Conservation (phyloP, 2,329 filamentous ascomycete species). For the Aspergillus fumigatus region DNA sequence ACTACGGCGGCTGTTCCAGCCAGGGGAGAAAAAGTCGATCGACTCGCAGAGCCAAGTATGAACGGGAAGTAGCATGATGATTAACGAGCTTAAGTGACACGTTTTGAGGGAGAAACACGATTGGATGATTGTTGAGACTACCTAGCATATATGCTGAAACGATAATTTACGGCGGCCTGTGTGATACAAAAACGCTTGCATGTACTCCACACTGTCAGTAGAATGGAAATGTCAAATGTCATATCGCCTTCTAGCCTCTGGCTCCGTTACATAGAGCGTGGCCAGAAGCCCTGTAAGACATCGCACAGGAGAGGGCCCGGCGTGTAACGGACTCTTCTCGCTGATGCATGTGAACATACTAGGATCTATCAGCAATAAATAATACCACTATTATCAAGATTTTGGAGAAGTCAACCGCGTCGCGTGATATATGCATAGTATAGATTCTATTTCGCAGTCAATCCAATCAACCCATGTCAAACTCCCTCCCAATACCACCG, state of each 20-base stretch:
- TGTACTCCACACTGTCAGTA: neutral
- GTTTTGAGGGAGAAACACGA: neutral
- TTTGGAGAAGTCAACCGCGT: neutral
- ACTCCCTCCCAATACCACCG: neutral
- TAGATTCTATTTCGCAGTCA: neutral
- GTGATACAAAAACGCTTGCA: neutral
- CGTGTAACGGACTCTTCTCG: neutral
- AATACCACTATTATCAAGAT: neutral
- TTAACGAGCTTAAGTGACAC: neutral
- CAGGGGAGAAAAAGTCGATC: constrained; percentile 55
- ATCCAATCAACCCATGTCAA: neutral
- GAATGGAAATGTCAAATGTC: neutral
- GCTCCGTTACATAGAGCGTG: neutral
- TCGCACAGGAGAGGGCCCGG: neutral
- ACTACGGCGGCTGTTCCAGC: constrained; percentile 48
- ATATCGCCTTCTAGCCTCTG: neutral
- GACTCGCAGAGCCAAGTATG: constrained; percentile 1
- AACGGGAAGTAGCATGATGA: constrained; percentile 1
- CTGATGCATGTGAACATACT: neutral
- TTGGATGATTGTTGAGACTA: neutral
- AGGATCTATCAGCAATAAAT: neutral
- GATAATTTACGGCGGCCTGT: neutral
- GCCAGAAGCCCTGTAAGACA: too few species aligned
- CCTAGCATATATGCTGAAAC: neutral
- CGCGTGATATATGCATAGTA: neutral